Base-by-base conservation (phyloP, 2,329 filamentous ascomycete species). In the Neurospora sp. region DNA sequence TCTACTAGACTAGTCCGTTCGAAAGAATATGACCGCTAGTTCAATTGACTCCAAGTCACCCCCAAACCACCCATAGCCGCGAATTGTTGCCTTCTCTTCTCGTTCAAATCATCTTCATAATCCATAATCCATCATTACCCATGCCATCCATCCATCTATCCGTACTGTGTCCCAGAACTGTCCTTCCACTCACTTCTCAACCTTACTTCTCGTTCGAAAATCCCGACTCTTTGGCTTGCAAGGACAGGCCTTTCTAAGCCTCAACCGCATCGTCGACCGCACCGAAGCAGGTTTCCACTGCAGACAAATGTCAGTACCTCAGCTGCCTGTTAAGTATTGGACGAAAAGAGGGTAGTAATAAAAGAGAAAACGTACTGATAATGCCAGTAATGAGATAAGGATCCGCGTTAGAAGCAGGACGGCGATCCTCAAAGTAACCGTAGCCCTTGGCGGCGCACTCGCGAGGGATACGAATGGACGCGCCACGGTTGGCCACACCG, bases 401-500 rank as follows among this genome's bases (percentile, higher is more conserved):
- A 82, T 92, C 91, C 75, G 88, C 91, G 80, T 93, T 94, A 79
- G 88, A 91, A 70, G 91, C 91, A 71, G 88, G 88, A 77, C 88
- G 83, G 77, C 88, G 84, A 75, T 90, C 88, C 75, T 79, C 78
- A 43, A 79, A 79, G 76, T 79, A 79, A 73, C 92, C 92, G 83
- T 92, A 94, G 83, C 91, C 90, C 90, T 90, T 89, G 77, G 88
- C 89, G 69, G 89, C 91, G 78, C 87, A 88, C 77, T 90, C 86
- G 17, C 74, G 72, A 62, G 75, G 74, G 70, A 98, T 94, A 81
- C 95, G 92, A 77, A 97, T 93, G n/a, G 91, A 96, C 71, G 92
- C 90, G 78, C 95, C 95, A 83, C 95, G 93, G 89, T 97, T 94
- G 81, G 95, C 95, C 72, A 97, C 90, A 79, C 95, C 94, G 82